These are phyloP conservation scores for Mycothermus thermophilus DNA, from an alignment of 495 filamentous ascomycete genomes.

Conservation along the genomic window DNA sequence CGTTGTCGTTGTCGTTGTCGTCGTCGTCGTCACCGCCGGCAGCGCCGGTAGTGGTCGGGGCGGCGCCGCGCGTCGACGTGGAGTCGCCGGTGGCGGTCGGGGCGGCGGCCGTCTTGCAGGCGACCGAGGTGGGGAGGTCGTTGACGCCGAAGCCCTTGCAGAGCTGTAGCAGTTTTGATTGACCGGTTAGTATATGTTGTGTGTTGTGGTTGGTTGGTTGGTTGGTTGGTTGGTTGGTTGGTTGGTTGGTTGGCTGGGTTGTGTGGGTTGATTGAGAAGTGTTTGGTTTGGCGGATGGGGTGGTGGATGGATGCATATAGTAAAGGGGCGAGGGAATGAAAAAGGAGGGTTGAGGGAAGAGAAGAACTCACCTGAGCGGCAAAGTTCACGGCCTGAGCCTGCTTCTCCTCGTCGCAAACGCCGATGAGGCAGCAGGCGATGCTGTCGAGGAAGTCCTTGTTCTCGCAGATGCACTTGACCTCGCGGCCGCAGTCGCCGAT, in stretches of 20 bases:
- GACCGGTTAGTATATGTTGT: neutral
- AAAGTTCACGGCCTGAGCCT: constrained; percentile 28
- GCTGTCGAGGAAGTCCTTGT: constrained; percentile 40
- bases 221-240: too few relatives aligned
- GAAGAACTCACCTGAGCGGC: constrained; percentile 16
- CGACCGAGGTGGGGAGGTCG: constrained; percentile 20
- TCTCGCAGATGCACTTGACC: constrained; percentile 53
- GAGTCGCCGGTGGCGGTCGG: constrained; percentile 12
- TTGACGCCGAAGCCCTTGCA: constrained; percentile 23
- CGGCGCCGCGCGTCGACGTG: constrained; percentile 5
- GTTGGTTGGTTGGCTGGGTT: too few relatives aligned
- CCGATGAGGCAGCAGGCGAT: constrained; percentile 55
- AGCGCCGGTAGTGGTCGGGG: neutral
- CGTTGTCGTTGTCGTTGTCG: constrained; percentile 5
- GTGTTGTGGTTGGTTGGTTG: too few relatives aligned
- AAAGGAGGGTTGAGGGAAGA: neutral
- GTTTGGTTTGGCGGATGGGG: too few relatives aligned
- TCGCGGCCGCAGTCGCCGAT: constrained; percentile 45
- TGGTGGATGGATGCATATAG: too few relatives aligned
- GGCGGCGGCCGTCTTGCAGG: constrained; percentile 15
- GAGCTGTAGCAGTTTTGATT: constrained; percentile 10
- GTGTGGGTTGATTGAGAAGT: too few relatives aligned
- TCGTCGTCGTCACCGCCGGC: constrained; percentile 1
- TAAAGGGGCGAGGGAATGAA: neutral
- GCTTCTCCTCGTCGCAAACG: constrained; percentile 40